A percentile compares a stretch with the other conserved stretches of the same genome.
Evolutionary conservation across 768 basidiomycete species (phyloP).

Genomic region (Mycena leptocephala): DNA sequence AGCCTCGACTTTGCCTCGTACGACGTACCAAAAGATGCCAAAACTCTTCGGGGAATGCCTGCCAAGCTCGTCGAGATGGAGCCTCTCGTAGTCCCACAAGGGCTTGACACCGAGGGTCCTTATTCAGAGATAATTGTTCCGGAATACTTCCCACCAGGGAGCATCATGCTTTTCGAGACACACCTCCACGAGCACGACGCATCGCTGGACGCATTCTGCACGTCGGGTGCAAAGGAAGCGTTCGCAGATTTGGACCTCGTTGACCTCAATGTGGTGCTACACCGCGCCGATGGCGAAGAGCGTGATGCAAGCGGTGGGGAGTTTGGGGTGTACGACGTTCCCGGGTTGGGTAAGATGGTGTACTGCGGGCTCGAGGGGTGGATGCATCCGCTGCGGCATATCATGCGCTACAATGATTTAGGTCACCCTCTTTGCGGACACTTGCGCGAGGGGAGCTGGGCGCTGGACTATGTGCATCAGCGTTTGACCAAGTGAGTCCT

Average conservation of each 20-base stretch:
- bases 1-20: conserved; percentile 79
- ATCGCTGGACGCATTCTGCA: conserved; percentile 82
- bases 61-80: conserved; percentile 77
- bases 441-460: conserved; percentile 92
- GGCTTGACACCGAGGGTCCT: conserved; percentile 76
- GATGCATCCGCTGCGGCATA: conserved; percentile 90
- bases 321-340: conserved; percentile 88
- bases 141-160: conserved; percentile 94
- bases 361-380: conserved; percentile 98
- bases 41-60: conserved; percentile 80
- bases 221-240: conserved; percentile 78
- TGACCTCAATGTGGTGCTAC: conserved; percentile 91
- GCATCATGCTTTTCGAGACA: conserved; percentile 94
- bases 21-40: conserved; percentile 64
- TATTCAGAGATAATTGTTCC: conserved; percentile 89
- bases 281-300: conserved; percentile 94
- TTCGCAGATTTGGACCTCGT: conserved; percentile 85
- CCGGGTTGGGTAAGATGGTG: conserved; percentile 79
- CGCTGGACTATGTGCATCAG: conserved; percentile 87
- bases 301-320: conserved; percentile 88
- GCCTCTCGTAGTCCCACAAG: conserved; percentile 71
- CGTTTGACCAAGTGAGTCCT: conserved; percentile 79
- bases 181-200: conserved; percentile 83
- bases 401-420: conserved; percentile 93
- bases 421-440: conserved; percentile 94